Percentiles rank a stretch among this genome's conserved stretches.
These are phyloP conservation scores for Chaetomium fimeti DNA, from an alignment of 495 filamentous ascomycete genomes.

Conservation along the genomic window DNA sequence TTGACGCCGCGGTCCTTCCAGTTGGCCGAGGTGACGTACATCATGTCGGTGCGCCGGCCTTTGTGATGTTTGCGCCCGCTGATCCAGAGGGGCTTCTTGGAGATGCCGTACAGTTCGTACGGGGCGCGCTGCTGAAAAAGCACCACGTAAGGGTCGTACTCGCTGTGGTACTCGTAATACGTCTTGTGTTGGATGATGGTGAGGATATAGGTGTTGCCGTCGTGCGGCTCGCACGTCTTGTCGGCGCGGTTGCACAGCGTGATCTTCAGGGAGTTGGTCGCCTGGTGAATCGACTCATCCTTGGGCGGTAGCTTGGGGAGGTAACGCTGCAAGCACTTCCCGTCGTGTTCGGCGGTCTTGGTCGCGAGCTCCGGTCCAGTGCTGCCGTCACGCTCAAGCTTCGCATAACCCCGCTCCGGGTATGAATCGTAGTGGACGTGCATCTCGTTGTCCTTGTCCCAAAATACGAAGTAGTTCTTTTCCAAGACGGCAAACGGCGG, in stretches of 20 bases:
- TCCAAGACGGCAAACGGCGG: conserved; percentile 41
- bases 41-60: conserved; percentile 43
- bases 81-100: conserved; percentile 53
- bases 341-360: conserved; percentile 32
- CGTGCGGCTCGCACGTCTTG: conserved; percentile 38
- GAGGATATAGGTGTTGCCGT: conserved; percentile 51
- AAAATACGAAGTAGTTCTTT: conserved; percentile 60
- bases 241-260: conserved; percentile 53
- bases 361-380: conserved; percentile 44
- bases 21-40: conserved; percentile 53
- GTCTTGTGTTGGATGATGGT: conserved; percentile 54
- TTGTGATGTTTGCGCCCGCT: conserved; percentile 36
- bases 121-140: conserved; percentile 47
- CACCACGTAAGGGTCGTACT: conserved; percentile 57
- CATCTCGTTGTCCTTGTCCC: conserved; percentile 45
- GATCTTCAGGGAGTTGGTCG: conserved; percentile 54
- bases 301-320: conserved; percentile 36
- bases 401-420: conserved; percentile 48
- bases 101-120: conserved; percentile 51
- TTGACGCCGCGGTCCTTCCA: conserved; percentile 47
- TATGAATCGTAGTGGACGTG: conserved; percentile 53
- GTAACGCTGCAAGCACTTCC: conserved; percentile 43
- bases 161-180: conserved; percentile 44
- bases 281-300: conserved; percentile 53
- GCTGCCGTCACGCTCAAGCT: conserved; percentile 41